Percentiles rank a stretch among this genome's conserved stretches.
These are phyloP conservation scores for Populus hybrid DNA, from an alignment of 441 rosid genomes.

Conservation along the genomic window DNA sequence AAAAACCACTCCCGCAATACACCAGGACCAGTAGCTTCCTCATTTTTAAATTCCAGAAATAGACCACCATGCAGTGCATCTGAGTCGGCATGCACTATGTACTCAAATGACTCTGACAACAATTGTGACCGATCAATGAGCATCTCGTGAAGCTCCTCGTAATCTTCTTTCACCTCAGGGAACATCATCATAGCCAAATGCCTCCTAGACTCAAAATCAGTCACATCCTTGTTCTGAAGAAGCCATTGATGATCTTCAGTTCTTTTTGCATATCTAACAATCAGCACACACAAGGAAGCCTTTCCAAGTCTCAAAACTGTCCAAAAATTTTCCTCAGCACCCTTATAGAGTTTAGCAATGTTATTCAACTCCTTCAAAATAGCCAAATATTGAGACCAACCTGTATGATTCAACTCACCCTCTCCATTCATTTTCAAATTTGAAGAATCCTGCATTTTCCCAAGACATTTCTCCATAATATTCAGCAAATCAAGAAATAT, in stretches of 20 bases:
- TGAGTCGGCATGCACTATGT: constrained; percentile 40
- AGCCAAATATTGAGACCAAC: constrained; percentile 63
- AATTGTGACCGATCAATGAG: constrained; percentile 84
- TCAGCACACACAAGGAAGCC: constrained; percentile 44
- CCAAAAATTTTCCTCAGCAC: constrained; percentile 54
- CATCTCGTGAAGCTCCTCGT: constrained; percentile 94
- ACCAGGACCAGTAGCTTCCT: constrained; percentile 98
- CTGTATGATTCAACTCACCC: constrained; percentile 31
- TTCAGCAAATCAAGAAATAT: constrained; percentile 39
- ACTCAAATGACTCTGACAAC: constrained; percentile 43
- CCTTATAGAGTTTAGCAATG: constrained; percentile 54
- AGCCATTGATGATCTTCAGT: constrained; percentile 76
- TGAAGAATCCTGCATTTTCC: constrained; percentile 36
- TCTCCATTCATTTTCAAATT: constrained; percentile 35
- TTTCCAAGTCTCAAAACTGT: constrained; percentile 39
- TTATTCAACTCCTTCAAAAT: constrained; percentile 63
- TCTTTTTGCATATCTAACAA: constrained; percentile 58
- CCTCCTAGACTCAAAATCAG: constrained; percentile 80
- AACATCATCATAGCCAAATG: constrained; percentile 85
- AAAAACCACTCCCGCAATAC: constrained; percentile 89
- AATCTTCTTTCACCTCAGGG: constrained; percentile 77
- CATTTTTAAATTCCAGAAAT: constrained; percentile 90
- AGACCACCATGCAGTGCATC: constrained; percentile 66
- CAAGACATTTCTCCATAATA: constrained; percentile 58
- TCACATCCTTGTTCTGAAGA: constrained; percentile 66